Evolutionary conservation across 441 rosid species (phyloP).

Genomic region (Isatis lusitanica): DNA sequence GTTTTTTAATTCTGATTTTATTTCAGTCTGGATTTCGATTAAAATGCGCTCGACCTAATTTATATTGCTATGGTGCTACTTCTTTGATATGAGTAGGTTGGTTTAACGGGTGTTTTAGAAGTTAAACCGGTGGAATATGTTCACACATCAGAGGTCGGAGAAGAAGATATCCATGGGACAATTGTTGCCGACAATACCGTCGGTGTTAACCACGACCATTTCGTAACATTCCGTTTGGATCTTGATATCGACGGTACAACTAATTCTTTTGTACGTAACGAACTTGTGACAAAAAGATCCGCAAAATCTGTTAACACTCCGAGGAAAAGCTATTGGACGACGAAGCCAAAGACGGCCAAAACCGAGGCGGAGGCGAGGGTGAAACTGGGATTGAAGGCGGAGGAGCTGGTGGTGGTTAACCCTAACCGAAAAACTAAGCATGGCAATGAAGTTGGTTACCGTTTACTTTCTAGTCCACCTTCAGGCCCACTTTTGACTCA

Average conservation of each 20-base stretch:
- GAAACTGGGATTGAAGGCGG: constrained; percentile 37
- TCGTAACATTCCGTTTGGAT: constrained; percentile 55
- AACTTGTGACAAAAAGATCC: constrained; percentile 36
- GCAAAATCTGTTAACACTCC: constrained; percentile 35
- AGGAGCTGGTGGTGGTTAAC: constrained; percentile 50
- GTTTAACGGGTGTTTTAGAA: constrained; percentile 38
- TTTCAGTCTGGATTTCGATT: background rate
- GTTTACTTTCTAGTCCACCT: constrained; percentile 43
- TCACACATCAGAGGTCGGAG: constrained; percentile 39
- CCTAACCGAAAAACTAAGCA: constrained; percentile 55
- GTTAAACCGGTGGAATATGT: constrained; percentile 45
- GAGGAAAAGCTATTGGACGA: constrained; percentile 67
- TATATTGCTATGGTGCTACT: background rate
- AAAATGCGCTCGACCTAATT: background rate
- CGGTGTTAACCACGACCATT: constrained; percentile 59
- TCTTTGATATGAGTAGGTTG: background rate
- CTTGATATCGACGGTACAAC: constrained; percentile 62
- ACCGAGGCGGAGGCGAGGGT: constrained; percentile 54
- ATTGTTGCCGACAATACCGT: constrained; percentile 54
- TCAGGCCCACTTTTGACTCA: constrained; percentile 37
- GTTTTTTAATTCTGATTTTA: background rate
- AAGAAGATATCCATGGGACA: constrained; percentile 51
- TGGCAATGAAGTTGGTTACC: constrained; percentile 57
- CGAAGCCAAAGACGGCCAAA: constrained; percentile 48
- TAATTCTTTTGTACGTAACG: constrained; percentile 56